phyloP scores from a whole-genome alignment of 768 basidiomycete genomes.

The Boletales sp. region DNA sequence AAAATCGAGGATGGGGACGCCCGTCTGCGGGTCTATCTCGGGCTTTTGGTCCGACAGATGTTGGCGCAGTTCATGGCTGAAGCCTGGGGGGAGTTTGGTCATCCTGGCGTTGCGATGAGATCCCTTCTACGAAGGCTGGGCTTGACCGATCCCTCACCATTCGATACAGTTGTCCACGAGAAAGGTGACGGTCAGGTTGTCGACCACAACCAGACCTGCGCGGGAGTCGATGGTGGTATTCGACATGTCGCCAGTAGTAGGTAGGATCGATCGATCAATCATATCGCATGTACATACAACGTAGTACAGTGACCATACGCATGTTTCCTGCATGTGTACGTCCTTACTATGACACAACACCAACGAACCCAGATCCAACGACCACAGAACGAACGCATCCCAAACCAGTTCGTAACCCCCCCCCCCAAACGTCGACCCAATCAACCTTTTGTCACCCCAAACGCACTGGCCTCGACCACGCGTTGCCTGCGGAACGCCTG shows the following conservation, averaged over 20 bases:
- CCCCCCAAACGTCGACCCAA: neutral
- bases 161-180: constrained; percentile 77
- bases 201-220: constrained; percentile 28
- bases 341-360: neutral
- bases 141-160: constrained; percentile 46
- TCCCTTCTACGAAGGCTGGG: too few species aligned
- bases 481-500: constrained; percentile 75
- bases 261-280: too few species aligned
- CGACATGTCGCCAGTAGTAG: constrained; percentile 4
- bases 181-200: constrained; percentile 51
- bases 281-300: neutral
- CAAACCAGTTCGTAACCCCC: neutral
- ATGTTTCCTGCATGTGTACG: constrained; percentile 8
- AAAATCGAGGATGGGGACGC: constrained; percentile 66
- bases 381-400: constrained; percentile 1
- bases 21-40: constrained; percentile 39
- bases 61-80: constrained; percentile 64
- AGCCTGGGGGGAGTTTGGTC: constrained; percentile 74
- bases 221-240: constrained; percentile 7
- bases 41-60: constrained; percentile 54
- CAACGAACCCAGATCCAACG: neutral
- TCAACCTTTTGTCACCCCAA: constrained; percentile 41
- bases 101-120: constrained; percentile 45
- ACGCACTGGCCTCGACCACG: constrained; percentile 58
- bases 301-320: neutral